Evolutionary conservation across 116 monocot genomes (phyloP).

Genomic region (Dioscorea cayenensis): DNA sequence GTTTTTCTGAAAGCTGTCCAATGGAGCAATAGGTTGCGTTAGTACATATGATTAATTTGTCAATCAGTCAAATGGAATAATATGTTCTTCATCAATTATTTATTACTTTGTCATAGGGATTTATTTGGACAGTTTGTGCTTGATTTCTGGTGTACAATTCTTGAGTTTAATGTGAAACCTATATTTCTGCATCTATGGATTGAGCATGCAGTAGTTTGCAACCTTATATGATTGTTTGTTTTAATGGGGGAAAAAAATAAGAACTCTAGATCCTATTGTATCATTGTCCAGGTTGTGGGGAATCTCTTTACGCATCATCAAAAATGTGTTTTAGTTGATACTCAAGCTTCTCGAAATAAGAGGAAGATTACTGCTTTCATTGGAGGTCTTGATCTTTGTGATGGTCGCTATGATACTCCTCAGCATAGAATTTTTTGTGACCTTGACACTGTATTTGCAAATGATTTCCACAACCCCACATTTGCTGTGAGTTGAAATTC

Average conservation of each 20-base stretch:
- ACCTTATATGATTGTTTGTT: neutral
- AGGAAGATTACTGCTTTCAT: slow-evolving; percentile 86
- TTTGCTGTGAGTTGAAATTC: slow-evolving; percentile 53
- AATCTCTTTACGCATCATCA: slow-evolving; percentile 91
- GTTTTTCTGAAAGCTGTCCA: no score
- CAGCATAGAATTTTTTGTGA: slow-evolving; percentile 71
- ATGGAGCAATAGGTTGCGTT: no score
- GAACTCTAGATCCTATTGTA: neutral
- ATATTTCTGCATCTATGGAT: no score
- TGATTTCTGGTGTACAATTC: no score
- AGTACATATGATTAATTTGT: no score
- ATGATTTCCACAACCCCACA: slow-evolving; percentile 85
- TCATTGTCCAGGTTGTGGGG: slow-evolving; percentile 68
- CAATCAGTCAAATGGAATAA: no score
- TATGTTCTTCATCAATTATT: no score
- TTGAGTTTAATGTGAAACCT: no score
- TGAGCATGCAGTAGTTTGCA: neutral
- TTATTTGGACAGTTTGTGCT: no score
- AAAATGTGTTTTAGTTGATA: slow-evolving; percentile 84
- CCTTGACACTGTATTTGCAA: slow-evolving; percentile 58
- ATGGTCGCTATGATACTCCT: slow-evolving; percentile 96
- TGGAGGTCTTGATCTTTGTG: slow-evolving; percentile 91
- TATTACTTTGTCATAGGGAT: no score
- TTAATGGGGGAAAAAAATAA: neutral
- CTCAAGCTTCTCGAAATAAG: slow-evolving; percentile 56